Conservation (phyloP, 768 basidiomycete genomes). For the Boletellus ananas region DNA sequence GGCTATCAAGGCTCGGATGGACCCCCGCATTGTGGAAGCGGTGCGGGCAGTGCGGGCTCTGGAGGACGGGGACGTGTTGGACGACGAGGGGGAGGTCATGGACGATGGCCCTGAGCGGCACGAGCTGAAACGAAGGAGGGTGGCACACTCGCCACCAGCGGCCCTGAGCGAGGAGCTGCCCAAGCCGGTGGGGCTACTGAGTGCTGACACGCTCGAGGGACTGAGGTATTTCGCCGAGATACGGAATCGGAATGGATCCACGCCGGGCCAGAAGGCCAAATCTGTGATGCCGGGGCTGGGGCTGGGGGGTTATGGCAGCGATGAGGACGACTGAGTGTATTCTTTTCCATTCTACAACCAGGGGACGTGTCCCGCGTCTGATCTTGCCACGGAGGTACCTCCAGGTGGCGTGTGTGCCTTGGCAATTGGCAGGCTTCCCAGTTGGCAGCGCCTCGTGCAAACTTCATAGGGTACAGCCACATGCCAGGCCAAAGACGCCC, state of each 20-base stretch:
- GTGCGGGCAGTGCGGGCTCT: slow-evolving; percentile 82
- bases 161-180: slow-evolving; percentile 31
- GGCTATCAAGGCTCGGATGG: slow-evolving; percentile 81
- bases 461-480: slow-evolving; percentile 26
- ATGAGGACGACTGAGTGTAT: slow-evolving; percentile 44
- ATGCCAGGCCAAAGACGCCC: background rate
- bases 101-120: slow-evolving; percentile 37
- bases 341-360: background rate
- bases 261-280: slow-evolving; percentile 22
- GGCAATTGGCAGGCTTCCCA: slow-evolving; percentile 22
- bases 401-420: slow-evolving; percentile 18
- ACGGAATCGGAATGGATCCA: slow-evolving; percentile 56
- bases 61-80: slow-evolving; percentile 66
- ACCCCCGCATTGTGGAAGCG: slow-evolving; percentile 85
- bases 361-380: background rate
- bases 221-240: slow-evolving; percentile 90
- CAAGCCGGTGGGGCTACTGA: slow-evolving; percentile 60
- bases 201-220: slow-evolving; percentile 81
- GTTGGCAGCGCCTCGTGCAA: slow-evolving; percentile 12
- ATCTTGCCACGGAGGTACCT: background rate
- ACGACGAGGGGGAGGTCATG: slow-evolving; percentile 35
- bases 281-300: slow-evolving; percentile 46
- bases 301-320: slow-evolving; percentile 77
- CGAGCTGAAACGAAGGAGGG: slow-evolving; percentile 34
- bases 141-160: slow-evolving; percentile 26